phyloP scores from a whole-genome alignment of 2,329 filamentous ascomycete genomes.

The Colletotrichum lentis region DNA sequence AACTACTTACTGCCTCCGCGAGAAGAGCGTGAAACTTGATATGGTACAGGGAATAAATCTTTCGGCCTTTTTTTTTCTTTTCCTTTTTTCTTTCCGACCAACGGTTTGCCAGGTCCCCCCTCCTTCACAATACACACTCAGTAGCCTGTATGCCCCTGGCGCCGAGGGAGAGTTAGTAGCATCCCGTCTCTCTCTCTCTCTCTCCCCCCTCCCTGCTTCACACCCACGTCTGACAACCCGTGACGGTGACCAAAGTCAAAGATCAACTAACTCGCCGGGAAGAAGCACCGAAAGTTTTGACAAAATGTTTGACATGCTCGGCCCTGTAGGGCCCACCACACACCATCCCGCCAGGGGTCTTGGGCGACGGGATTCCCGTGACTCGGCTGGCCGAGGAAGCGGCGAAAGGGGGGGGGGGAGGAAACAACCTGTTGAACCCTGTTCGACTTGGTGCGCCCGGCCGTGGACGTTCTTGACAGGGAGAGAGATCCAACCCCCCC shows the following conservation, averaged over 20 bases:
- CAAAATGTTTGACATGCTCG: neutral
- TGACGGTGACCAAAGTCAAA: constrained; percentile 13
- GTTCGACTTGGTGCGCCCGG: constrained; percentile 1
- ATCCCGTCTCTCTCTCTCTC: too few species aligned
- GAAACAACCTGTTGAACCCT: neutral
- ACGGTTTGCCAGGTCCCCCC: constrained; percentile 22
- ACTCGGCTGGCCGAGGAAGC: neutral
- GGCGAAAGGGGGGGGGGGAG: too few species aligned
- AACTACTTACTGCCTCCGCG: constrained; percentile 11
- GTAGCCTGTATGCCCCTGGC: constrained; percentile 8
- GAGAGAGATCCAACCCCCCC: too few species aligned
- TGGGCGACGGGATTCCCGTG: too few species aligned
- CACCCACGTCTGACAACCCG: constrained; percentile 3
- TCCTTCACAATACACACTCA: constrained; percentile 13
- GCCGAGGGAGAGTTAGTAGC: too few species aligned
- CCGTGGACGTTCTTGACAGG: neutral
- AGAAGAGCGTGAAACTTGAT: constrained; percentile 12
- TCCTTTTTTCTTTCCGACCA: constrained; percentile 23
- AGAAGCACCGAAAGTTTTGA: neutral
- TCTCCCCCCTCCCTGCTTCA: constrained; percentile 6
- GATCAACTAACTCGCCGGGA: neutral
- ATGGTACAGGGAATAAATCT: constrained; percentile 28
- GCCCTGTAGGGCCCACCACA: constrained; percentile 9
- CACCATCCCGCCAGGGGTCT: neutral
- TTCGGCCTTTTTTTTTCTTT: too few species aligned